Percentiles rank a stretch among this genome's conserved stretches.
Evolutionary conservation across 352 stramenopile species (phyloP).

Genomic region (Pythium apleroticum): DNA sequence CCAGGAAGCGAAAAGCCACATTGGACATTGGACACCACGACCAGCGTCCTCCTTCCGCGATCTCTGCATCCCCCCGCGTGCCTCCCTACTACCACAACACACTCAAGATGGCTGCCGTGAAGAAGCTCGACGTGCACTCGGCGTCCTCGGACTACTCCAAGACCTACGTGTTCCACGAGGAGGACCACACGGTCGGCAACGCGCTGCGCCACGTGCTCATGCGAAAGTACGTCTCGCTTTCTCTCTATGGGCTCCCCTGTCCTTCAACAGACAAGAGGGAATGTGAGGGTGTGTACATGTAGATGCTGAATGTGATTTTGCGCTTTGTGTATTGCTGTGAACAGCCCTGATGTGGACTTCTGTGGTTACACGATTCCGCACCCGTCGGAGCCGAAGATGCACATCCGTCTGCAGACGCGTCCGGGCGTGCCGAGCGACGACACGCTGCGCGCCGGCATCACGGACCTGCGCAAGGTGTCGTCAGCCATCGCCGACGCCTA

Average conservation of each 20-base stretch:
- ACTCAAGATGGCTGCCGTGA: constrained; percentile 35
- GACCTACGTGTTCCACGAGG: constrained; percentile 87
- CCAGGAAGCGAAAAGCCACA: constrained; percentile 20
- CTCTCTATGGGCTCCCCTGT: neutral
- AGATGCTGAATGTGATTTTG: constrained; percentile 7
- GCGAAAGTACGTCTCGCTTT: constrained; percentile 64
- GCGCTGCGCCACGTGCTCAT: constrained; percentile 91
- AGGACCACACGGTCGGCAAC: constrained; percentile 92
- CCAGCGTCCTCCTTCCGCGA: neutral
- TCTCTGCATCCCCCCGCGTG: neutral
- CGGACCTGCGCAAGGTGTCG: constrained; percentile 72
- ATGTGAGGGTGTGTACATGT: neutral
- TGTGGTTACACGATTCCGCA: constrained; percentile 95
- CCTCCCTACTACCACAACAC: constrained; percentile 1
- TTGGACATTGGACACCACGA: neutral
- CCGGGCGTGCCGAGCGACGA: constrained; percentile 72
- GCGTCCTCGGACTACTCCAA: constrained; percentile 81
- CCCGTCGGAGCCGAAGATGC: constrained; percentile 93
- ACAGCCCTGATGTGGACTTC: constrained; percentile 90
- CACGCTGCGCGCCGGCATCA: constrained; percentile 57
- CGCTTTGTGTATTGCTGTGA: constrained; percentile 11
- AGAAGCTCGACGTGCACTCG: constrained; percentile 83
- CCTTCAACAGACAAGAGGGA: too few relatives aligned
- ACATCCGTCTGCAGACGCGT: constrained; percentile 91
- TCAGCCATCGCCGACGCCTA: constrained; percentile 73